These are phyloP conservation scores for Solanum piurae DNA, from an alignment of 257 asterid species.

Conservation along the genomic window DNA sequence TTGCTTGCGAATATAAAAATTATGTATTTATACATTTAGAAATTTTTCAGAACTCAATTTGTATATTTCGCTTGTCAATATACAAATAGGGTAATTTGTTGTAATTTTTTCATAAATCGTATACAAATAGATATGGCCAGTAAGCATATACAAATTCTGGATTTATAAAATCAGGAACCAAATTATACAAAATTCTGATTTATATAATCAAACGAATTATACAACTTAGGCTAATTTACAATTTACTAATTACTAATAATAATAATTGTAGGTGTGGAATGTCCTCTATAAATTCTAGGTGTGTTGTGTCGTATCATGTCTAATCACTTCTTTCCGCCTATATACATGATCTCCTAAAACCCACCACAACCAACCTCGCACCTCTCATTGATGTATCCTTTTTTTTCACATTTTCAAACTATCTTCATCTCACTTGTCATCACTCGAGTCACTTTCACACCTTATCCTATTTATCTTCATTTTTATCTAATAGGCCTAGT, in stretches of 20 bases:
- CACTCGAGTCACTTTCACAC: accelerated
- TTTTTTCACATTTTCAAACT: neutral
- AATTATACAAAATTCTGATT: too few relatives aligned
- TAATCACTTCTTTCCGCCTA: too few relatives aligned
- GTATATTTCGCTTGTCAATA: neutral
- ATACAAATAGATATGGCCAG: neutral
- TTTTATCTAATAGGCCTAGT: neutral
- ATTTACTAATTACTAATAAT: neutral
- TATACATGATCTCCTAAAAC: neutral
- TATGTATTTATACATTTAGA: too few relatives aligned
- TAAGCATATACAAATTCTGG: neutral
- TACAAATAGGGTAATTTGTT: too few relatives aligned
- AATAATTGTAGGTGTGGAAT: neutral
- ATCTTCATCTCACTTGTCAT: neutral
- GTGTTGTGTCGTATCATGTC: too few relatives aligned
- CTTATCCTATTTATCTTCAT: too few relatives aligned
- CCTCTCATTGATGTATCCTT: neutral
- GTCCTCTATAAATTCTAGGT: accelerated
- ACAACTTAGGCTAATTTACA: neutral
- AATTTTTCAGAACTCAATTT: accelerated
- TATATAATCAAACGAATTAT: too few relatives aligned
- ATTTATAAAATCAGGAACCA: too few relatives aligned
- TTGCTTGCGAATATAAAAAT: too few relatives aligned
- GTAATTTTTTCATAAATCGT: neutral
- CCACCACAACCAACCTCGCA: neutral